These are phyloP conservation scores for Sugiyamaella americana DNA, from an alignment of 805 yeast genomes.

Conservation along the genomic window DNA sequence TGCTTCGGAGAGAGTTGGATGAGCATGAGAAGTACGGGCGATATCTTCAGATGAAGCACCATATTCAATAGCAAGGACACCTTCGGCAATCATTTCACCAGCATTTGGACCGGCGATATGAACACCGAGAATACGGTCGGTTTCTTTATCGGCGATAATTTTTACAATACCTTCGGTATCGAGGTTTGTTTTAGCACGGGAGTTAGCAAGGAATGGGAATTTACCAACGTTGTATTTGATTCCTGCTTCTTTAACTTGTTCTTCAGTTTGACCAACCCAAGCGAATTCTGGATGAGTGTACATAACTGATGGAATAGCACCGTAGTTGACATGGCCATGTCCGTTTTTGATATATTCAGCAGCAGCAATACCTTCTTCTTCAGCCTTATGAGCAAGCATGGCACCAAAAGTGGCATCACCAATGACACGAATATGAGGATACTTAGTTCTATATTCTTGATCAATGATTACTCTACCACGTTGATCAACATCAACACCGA, in stretches of 20 bases:
- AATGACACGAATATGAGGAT: constrained; percentile 89
- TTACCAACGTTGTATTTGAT: constrained; percentile 90
- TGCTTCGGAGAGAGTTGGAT: constrained; percentile 97
- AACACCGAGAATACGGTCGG: constrained; percentile 92
- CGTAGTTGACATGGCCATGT: constrained; percentile 97
- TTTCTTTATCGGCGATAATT: constrained; percentile 91
- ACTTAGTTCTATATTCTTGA: constrained; percentile 85
- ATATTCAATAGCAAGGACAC: constrained; percentile 93
- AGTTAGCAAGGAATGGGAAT: constrained; percentile 98
- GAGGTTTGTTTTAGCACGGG: constrained; percentile 96
- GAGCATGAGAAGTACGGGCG: constrained; percentile 97
- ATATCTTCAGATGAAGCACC: constrained; percentile 98
- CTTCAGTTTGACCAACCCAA: constrained; percentile 97
- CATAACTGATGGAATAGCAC: constrained; percentile 97
- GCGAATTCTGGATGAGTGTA: constrained; percentile 99
- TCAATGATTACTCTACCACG: constrained; percentile 93
- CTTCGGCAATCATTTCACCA: constrained; percentile 99
- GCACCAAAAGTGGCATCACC: constrained; percentile 99
- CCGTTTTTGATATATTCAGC: constrained; percentile 91
- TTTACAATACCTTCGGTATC: constrained; percentile 98
- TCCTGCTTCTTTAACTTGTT: constrained; percentile 89
- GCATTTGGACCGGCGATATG: constrained; percentile 98
- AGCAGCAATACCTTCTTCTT: constrained; percentile 99
- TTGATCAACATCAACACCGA: constrained; percentile 87
- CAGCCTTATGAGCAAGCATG: constrained; percentile 99